Percentiles rank a stretch among this genome's conserved stretches.
phyloP scores from a whole-genome alignment of 805 yeast species.

The Candida berthetii region DNA sequence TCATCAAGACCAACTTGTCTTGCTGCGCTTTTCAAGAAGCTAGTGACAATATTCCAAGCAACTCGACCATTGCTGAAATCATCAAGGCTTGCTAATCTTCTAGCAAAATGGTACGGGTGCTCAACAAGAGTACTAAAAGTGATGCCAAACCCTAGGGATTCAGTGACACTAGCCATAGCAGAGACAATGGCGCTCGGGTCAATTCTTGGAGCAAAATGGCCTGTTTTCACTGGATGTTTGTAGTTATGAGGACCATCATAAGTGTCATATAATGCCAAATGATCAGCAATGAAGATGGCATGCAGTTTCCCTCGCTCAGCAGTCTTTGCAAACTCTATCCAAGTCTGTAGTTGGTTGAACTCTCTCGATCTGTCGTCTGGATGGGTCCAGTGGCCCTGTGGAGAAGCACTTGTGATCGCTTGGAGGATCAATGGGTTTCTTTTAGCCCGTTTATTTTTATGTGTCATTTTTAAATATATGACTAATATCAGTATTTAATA shows the following conservation, averaged over 20 bases:
- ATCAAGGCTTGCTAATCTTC: constrained; percentile 33
- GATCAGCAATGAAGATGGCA: constrained; percentile 31
- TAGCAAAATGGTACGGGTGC: constrained; percentile 31
- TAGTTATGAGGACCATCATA: constrained; percentile 28
- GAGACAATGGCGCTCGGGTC: constrained; percentile 31
- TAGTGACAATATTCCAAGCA: constrained; percentile 37
- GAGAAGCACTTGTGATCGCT: too few relatives aligned
- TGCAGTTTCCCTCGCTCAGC: constrained; percentile 30
- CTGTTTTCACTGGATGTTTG: constrained; percentile 22
- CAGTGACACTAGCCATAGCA: constrained; percentile 32
- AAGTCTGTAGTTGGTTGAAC: constrained; percentile 11
- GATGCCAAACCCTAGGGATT: constrained; percentile 28
- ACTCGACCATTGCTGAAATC: constrained; percentile 33
- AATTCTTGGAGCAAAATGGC: constrained; percentile 24
- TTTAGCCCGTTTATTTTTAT: too few relatives aligned
- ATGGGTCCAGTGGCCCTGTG: constrained; percentile 23
- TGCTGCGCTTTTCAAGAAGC: constrained; percentile 30
- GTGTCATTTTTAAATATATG: too few relatives aligned
- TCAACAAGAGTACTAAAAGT: constrained; percentile 34
- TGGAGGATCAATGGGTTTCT: too few relatives aligned
- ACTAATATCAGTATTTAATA: too few relatives aligned
- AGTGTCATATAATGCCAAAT: constrained; percentile 30
- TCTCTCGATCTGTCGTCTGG: constrained; percentile 27
- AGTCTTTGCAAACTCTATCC: constrained; percentile 28
- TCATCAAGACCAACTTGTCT: constrained; percentile 25